Base-by-base conservation (phyloP, 2,329 filamentous ascomycete species). In the Neofusicoccum laricinum region DNA sequence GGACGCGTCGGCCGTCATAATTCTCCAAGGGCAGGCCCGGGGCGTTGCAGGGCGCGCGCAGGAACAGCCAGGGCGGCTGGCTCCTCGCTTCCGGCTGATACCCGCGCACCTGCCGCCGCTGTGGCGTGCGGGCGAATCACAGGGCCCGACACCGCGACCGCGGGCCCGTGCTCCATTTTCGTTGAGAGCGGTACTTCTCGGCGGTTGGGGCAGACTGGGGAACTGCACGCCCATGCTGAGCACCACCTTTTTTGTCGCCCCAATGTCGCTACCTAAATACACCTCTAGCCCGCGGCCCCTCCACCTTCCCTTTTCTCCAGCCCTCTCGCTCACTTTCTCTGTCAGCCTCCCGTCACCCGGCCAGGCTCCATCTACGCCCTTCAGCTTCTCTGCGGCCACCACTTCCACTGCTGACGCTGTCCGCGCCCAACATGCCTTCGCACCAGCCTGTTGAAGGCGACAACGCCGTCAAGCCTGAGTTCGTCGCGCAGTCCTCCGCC, bases 401-500 rank as follows among this genome's bases (percentile, higher is more conserved):
- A 48, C 63, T 64, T 43, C 41, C 32, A 40, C 45, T 41, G 53
- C 62, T 48, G 45, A 49, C 32, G 41, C 55, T 41, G 30, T 15
- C n/a, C 51, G 36, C 62, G 10, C 25, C 36, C 63, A 75, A 58
- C 68, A 85, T 85, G 83, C 81, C 82, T 71, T 84, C 82, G 49
- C 79, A 80, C 71, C 83, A 84, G 71, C 77, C 81, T 65, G 77
- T 76, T 65, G 78, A 79, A 61, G 79, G 79, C 75, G 75, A 79
- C 69, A 69, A 76, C 69, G 81, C 82, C 72, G 76, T 83, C 69
- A 79, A 83, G 74, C 80, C 81, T 66, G 74, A 81, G 67, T 82
- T 76, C 69, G 72, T 79, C 66, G 78, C 79, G 61, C 77, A 81
- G 73, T 77, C 78, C 12, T 77, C 78, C 21, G 67, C 80, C 49